Base-by-base conservation (phyloP, 1,284 basidiomycete species). In the Inonotus hispidus region DNA sequence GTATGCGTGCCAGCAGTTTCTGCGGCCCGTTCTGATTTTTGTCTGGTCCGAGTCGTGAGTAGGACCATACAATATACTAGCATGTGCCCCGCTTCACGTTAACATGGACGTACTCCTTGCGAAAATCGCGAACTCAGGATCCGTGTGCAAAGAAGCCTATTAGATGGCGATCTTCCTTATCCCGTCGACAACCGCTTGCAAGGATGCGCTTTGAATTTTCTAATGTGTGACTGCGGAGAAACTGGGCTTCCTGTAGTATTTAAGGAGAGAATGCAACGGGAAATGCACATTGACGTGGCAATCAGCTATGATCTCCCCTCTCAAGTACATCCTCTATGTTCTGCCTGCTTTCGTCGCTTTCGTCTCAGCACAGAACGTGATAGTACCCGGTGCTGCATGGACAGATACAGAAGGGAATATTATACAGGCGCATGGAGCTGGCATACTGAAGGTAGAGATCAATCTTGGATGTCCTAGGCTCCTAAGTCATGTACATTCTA, bases 381-480 rank as follows among this genome's bases (percentile, higher is more conserved):
- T 86, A 62, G 83, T 85, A 3, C 78, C 83, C 21, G 84, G 84
- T 25, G 83, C 84, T n/a, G 74, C 77, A 3, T 85, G 83, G 84
- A 81, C 76, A 5, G 84, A 87, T 67, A 85, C 82, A 7, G 78
- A 74, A 63, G 84, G 84, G 3, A 84, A 81, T 67, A 71, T 77
- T n/a, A 85, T 85, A 16, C 84, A 87, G 67, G 83, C 82, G 6
- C 84, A 87, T 69, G 83, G 84, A 5, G 83, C 77, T 7, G 83
- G 83, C 1, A 75, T 87, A 54, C 63, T 86, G 27, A 83, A 83
- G 72, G 83, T 82, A 62, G 29, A n/a, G 25, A 2, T 35, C 32
- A 60, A 64, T 59, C 49, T 52, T 32, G 38, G 53, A 25, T 25
- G 29, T 23, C 10, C 37, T 19, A 46, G 45, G 52, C 43, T 23